These are phyloP conservation scores for Phytopythium litorale DNA, from an alignment of 352 stramenopile species.

Conservation along the genomic window DNA sequence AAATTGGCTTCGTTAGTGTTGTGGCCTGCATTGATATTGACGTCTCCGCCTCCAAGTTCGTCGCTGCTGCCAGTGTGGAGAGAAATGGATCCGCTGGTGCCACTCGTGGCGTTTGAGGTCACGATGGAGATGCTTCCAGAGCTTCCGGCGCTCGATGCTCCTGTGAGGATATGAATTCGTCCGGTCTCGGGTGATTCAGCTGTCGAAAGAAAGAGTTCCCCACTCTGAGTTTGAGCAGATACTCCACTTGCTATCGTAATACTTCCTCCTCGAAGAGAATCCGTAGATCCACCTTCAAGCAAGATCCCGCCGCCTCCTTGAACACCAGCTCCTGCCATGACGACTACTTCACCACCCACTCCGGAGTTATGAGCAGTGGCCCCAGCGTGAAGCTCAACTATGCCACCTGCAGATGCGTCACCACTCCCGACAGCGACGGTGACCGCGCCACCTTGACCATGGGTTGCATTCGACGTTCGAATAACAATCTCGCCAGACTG, in stretches of 20 bases:
- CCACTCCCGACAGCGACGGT: background rate
- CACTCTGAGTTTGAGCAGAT: background rate
- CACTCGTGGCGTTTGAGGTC: constrained; percentile 12
- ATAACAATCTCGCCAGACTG: background rate
- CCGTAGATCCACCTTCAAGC: background rate
- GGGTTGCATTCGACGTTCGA: background rate
- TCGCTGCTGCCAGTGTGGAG: background rate
- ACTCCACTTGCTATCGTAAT: background rate
- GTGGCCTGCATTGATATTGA: background rate
- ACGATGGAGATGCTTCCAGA: constrained; percentile 13
- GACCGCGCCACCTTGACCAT: background rate
- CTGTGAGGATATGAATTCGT: background rate
- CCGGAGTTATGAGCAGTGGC: background rate
- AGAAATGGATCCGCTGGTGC: background rate
- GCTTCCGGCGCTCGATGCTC: background rate
- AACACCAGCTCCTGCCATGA: background rate
- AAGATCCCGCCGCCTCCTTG: background rate
- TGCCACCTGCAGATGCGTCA: background rate
- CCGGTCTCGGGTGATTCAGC: background rate
- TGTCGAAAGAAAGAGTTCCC: background rate
- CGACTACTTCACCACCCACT: background rate
- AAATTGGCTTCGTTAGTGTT: background rate
- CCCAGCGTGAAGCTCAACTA: background rate
- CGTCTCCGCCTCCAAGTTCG: background rate
- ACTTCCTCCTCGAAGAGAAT: background rate